These are phyloP conservation scores for Volvox reticuliferus DNA, from an alignment of 139 green algal genomes.

Conservation along the genomic window DNA sequence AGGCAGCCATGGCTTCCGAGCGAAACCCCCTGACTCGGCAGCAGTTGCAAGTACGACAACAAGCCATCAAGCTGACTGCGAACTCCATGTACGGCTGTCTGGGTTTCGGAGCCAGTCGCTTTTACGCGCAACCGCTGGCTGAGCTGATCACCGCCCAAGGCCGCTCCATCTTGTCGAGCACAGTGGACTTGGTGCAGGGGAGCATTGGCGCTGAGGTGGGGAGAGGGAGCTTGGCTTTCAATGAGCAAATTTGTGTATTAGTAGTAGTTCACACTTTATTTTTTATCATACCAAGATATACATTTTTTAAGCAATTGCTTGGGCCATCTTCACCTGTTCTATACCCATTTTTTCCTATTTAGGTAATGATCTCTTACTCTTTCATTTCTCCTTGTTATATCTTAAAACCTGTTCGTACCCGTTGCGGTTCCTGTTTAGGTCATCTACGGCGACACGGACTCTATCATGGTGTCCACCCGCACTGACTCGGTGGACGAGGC, in stretches of 20 bases:
- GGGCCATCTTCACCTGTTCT: too few relatives aligned
- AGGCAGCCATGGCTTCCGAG: slow-evolving; percentile 72
- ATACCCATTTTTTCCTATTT: too few relatives aligned
- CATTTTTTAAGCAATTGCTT: too few relatives aligned
- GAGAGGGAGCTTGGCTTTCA: neutral
- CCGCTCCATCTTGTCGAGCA: slow-evolving; percentile 94
- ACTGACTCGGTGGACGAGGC: slow-evolving; percentile 77
- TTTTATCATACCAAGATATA: too few relatives aligned
- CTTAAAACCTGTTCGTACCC: too few relatives aligned
- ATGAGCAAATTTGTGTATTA: too few relatives aligned
- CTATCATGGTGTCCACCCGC: slow-evolving; percentile 96
- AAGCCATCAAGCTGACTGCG: slow-evolving; percentile 97
- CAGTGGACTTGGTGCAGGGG: slow-evolving; percentile 93
- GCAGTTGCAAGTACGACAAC: slow-evolving; percentile 84
- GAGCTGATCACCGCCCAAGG: slow-evolving; percentile 96
- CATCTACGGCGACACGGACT: slow-evolving; percentile 99
- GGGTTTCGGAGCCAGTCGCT: slow-evolving; percentile 92
- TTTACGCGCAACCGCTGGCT: slow-evolving; percentile 94
- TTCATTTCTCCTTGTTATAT: too few relatives aligned
- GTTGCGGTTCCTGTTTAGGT: slow-evolving; percentile 66
- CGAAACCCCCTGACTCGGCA: slow-evolving; percentile 79
- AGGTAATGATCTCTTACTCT: too few relatives aligned
- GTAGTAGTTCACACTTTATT: too few relatives aligned
- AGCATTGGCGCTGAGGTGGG: slow-evolving; percentile 59
- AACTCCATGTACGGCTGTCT: slow-evolving; percentile 99